Evolutionary conservation across 2,329 filamentous ascomycete species (phyloP), one percentile per base, ranked within the genome.

Genomic region (Paecilomyces sp.): DNA sequence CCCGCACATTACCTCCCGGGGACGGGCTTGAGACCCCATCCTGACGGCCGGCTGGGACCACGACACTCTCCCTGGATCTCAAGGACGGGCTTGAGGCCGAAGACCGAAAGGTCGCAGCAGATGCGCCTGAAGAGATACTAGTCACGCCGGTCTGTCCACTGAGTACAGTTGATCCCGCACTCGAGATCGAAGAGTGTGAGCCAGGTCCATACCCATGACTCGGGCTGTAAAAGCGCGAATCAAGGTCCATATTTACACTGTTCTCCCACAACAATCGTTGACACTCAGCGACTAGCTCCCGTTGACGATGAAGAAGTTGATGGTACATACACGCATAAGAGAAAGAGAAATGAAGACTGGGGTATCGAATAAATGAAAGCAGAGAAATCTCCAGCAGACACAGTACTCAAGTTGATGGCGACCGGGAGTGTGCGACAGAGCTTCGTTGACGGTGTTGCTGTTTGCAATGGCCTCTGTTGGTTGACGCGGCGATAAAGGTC

Each of bases 11-110:
- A 60, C 89, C 89, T 63, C 86, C 88, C 3, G 63, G 82, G 72
- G 69, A 86, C 80, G 79, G 83, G 57, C 71, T 82, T 7, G 68
- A 60, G 41, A 70, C 64, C 56, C 68, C 70, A 68, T 72, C 71
- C 78, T 81, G 66, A 79, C 78, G 67, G 81, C 54, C 79, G 61
- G 69, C 58, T 18, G 83, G 74, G 28, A 85, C 82, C 47, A 86
- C 75, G n/a, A 83, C 84, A 56, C 85, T 85, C 77, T 91, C 88
- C 71, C 86, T 84, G 47, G 88, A 88, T 62, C 90, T 84, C 68
- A 93, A 78, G 28, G 89, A 92, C 36, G 90, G 90, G 60, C 88
- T 92, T 58, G 90, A 92, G 55, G 90, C 90, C 58, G 85, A 88
- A 22, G 89, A 92, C 51, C 70, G 65, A 57, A 77, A 61, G 1